Evolutionary conservation across 1,284 basidiomycete genomes (phyloP).

Genomic region (Blastosporella zonata): DNA sequence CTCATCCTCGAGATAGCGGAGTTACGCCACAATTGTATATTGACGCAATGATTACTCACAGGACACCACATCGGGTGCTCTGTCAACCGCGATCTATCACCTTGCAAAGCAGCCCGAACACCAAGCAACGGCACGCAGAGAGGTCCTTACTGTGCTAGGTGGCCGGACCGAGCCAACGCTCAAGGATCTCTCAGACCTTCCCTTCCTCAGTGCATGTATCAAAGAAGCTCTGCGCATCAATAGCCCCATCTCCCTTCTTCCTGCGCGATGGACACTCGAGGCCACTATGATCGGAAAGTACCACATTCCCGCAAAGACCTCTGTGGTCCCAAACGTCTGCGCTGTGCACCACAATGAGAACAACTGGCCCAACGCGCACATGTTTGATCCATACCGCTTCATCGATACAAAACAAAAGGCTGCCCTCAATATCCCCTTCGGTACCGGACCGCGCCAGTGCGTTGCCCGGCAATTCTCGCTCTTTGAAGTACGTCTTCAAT

Average conservation of each 20-base stretch:
- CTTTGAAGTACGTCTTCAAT: conserved; percentile 17
- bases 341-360: conserved; percentile 23
- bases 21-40: neutral
- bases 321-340: conserved; percentile 21
- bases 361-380: conserved; percentile 21
- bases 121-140: conserved; percentile 21
- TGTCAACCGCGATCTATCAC: conserved; percentile 22
- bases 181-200: conserved; percentile 18
- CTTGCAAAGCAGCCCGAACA: conserved; percentile 22
- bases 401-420: conserved; percentile 12
- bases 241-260: conserved; percentile 24
- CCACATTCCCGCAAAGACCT: conserved; percentile 17
- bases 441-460: conserved; percentile 24
- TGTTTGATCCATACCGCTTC: conserved; percentile 23
- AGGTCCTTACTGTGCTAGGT: conserved; percentile 18
- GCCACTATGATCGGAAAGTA: conserved; percentile 22
- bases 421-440: conserved; percentile 22
- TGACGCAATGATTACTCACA: conserved; percentile 6
- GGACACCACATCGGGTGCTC: conserved; percentile 25
- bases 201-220: conserved; percentile 24
- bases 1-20: neutral
- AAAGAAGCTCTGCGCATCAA: conserved; percentile 26
- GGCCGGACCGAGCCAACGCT: conserved; percentile 19
- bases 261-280: conserved; percentile 21
- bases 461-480: conserved; percentile 24